Evolutionary conservation across 257 asterid species (phyloP).

Genomic region (Capsicum chinense): DNA sequence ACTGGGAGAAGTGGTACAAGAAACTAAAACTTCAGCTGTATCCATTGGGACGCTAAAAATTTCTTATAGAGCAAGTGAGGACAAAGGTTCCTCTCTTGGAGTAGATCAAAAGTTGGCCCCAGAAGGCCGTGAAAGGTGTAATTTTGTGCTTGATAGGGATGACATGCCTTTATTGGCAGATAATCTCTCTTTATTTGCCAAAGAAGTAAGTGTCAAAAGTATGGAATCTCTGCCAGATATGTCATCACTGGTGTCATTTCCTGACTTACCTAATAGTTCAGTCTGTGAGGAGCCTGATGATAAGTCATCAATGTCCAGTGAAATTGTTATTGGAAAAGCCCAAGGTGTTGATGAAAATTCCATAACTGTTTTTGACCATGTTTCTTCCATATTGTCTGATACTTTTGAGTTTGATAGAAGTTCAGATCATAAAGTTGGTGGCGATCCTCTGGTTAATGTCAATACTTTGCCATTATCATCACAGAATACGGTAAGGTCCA

Average conservation of each 20-base stretch:
- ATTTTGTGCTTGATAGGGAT: slow-evolving; percentile 35
- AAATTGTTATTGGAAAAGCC: slow-evolving; percentile 38
- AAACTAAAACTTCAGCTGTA: slow-evolving; percentile 37
- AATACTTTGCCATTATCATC: slow-evolving; percentile 36
- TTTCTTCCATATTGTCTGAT: slow-evolving; percentile 34
- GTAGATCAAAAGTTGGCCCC: slow-evolving; percentile 37
- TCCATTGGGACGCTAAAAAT: slow-evolving; percentile 31
- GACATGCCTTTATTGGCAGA: slow-evolving; percentile 34
- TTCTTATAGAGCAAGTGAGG: slow-evolving; percentile 37
- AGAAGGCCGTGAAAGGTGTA: slow-evolving; percentile 31
- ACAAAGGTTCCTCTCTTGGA: slow-evolving; percentile 33
- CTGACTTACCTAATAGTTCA: slow-evolving; percentile 47
- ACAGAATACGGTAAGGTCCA: slow-evolving; percentile 40
- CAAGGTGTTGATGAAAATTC: slow-evolving; percentile 36
- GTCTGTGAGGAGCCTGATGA: slow-evolving; percentile 34
- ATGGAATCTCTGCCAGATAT: slow-evolving; percentile 45
- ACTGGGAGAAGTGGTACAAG: slow-evolving; percentile 43
- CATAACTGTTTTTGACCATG: slow-evolving; percentile 41
- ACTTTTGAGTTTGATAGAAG: slow-evolving; percentile 34
- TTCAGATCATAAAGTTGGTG: slow-evolving; percentile 32
- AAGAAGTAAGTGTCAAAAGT: slow-evolving; percentile 47
- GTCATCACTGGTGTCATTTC: slow-evolving; percentile 47
- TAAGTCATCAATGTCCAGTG: slow-evolving; percentile 42
- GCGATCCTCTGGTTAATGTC: not conserved
- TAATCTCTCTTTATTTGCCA: slow-evolving; percentile 37